phyloP scores from a whole-genome alignment of 306 rosid genomes.

The Pterocarpus macrocarpus region DNA sequence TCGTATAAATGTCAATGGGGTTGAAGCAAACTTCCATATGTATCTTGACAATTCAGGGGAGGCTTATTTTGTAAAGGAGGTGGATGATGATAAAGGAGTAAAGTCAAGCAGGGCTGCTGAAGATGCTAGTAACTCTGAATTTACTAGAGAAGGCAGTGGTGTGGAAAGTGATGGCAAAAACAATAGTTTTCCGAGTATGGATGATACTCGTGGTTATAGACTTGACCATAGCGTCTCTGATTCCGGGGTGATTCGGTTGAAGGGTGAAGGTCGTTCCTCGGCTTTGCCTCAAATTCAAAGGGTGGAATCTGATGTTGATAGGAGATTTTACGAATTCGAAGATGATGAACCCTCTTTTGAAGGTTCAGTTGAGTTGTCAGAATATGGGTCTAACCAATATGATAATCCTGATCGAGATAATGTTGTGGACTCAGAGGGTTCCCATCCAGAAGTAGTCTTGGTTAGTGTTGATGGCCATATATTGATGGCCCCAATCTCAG shows the following conservation, averaged over 20 bases:
- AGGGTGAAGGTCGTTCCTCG: slow-evolving; percentile 49
- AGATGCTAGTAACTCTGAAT: slow-evolving; percentile 42
- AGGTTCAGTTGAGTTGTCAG: slow-evolving; percentile 70
- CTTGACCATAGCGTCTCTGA: slow-evolving; percentile 73
- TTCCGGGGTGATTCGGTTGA: slow-evolving; percentile 60
- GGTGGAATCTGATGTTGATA: slow-evolving; percentile 64
- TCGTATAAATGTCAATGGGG: slow-evolving; percentile 76
- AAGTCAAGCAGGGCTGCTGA: slow-evolving; percentile 53
- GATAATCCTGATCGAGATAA: slow-evolving; percentile 65
- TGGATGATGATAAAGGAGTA: slow-evolving; percentile 55
- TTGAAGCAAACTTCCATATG: slow-evolving; percentile 90
- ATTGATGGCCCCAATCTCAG: slow-evolving; percentile 84
- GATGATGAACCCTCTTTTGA: slow-evolving; percentile 75
- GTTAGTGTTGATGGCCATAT: slow-evolving; percentile 96
- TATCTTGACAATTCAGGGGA: slow-evolving; percentile 93
- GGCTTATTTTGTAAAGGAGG: slow-evolving; percentile 89
- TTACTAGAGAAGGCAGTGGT: slow-evolving; percentile 27
- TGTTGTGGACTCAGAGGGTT: slow-evolving; percentile 63
- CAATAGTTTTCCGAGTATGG: slow-evolving; percentile 28
- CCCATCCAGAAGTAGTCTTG: slow-evolving; percentile 81
- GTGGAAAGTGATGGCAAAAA: slow-evolving; percentile 43
- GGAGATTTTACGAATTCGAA: slow-evolving; percentile 77
- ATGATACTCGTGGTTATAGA: slow-evolving; percentile 43
- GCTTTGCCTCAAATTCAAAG: slow-evolving; percentile 53
- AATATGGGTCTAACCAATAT: slow-evolving; percentile 64